Conservation (phyloP, 768 basidiomycete genomes). For the Calocybe cyanea region DNA sequence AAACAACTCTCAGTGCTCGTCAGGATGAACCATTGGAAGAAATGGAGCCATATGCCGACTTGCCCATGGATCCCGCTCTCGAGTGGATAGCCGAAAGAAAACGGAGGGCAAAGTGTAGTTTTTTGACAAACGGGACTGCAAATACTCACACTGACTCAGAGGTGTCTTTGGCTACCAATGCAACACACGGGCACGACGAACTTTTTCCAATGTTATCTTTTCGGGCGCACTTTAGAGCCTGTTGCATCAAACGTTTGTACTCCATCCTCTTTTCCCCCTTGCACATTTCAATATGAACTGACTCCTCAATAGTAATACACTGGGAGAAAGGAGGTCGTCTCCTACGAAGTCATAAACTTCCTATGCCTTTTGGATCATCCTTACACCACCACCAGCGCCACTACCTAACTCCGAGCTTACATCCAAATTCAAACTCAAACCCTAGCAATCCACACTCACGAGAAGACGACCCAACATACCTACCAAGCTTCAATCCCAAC, state of each 20-base stretch:
- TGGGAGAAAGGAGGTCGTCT: slow-evolving; percentile 77
- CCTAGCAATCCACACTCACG: no score
- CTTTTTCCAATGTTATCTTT: no score
- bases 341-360: slow-evolving; percentile 37
- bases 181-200: no score
- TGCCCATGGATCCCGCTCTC: slow-evolving; percentile 37
- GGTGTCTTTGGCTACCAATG: no score
- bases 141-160: no score
- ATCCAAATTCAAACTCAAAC: background rate
- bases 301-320: slow-evolving; percentile 53
- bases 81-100: slow-evolving; percentile 32
- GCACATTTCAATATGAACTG: background rate
- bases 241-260: slow-evolving; percentile 52
- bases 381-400: background rate
- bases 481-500: slow-evolving; percentile 10
- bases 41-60: slow-evolving; percentile 27
- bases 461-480: no score
- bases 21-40: slow-evolving; percentile 33
- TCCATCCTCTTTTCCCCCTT: slow-evolving; percentile 4
- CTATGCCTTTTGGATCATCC: slow-evolving; percentile 1
- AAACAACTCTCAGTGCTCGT: background rate
- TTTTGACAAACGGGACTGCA: slow-evolving; percentile 34
- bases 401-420: background rate
- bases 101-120: slow-evolving; percentile 10
- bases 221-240: slow-evolving; percentile 65